A percentile compares a stretch with the other conserved stretches of the same genome.
phyloP scores from a whole-genome alignment of 352 stramenopile genomes.

The Pythium brassicae region DNA sequence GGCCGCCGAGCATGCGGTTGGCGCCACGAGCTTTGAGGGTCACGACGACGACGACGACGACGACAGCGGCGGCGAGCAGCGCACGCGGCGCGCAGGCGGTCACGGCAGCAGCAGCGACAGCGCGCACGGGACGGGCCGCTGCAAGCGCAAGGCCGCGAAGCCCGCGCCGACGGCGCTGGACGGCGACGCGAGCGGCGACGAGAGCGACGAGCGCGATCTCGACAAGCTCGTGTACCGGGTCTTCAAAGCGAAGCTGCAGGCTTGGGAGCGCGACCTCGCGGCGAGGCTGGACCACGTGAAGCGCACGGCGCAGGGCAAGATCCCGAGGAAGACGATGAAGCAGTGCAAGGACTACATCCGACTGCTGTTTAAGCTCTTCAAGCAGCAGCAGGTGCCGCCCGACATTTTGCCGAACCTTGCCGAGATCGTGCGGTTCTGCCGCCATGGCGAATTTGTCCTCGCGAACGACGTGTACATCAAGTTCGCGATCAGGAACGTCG shows the following conservation, averaged over 20 bases:
- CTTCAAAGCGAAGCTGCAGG: conserved; percentile 92
- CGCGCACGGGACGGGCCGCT: background rate
- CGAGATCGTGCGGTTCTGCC: conserved; percentile 94
- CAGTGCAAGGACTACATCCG: conserved; percentile 99
- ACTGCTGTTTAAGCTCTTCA: conserved; percentile 96
- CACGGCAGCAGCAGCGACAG: background rate
- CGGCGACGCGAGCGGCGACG: conserved; percentile 17
- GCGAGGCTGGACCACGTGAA: conserved; percentile 86
- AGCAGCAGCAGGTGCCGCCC: conserved; percentile 84
- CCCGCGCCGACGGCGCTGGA: background rate
- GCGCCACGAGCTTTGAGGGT: background rate
- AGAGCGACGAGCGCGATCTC: conserved; percentile 40
- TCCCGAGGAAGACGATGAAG: conserved; percentile 97
- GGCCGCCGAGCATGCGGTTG: conserved; percentile 5
- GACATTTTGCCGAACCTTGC: conserved; percentile 87
- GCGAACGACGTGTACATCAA: conserved; percentile 98
- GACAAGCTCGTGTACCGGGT: conserved; percentile 86
- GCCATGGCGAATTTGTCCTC: conserved; percentile 91
- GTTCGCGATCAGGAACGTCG: conserved; percentile 96
- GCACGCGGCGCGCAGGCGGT: conserved; percentile 24
- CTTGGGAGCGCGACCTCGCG: conserved; percentile 93
- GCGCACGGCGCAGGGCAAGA: conserved; percentile 87
- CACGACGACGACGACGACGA: conserved; percentile 42
- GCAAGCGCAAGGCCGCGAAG: conserved; percentile 8
- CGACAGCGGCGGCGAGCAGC: conserved; percentile 37